Evolutionary conservation across 176 grass and related monocot species (phyloP).

Genomic region (Guadua angustifolia): DNA sequence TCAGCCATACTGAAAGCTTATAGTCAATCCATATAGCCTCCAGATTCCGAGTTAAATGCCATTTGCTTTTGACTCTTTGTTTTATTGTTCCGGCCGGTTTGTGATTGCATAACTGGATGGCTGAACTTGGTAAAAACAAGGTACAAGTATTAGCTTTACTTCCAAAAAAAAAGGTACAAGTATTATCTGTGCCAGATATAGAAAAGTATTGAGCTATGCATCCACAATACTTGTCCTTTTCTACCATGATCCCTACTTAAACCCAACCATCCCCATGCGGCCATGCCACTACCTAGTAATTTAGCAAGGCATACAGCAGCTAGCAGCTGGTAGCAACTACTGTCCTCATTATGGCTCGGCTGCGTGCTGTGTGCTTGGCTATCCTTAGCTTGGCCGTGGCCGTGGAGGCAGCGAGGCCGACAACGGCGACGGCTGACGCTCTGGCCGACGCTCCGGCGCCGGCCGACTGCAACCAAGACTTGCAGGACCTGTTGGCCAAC

Average conservation of each 20-base stretch:
- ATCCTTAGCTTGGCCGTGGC: slow-evolving; percentile 30
- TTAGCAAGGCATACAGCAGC: not conserved
- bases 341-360: slow-evolving; percentile 13
- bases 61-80: no score
- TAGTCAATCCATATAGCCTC: no score
- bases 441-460: not conserved
- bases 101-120: no score
- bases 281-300: not conserved
- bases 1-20: no score
- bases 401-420: slow-evolving; percentile 7
- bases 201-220: not conserved
- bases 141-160: no score
- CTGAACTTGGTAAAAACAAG: no score
- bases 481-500: slow-evolving; percentile 19
- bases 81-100: no score
- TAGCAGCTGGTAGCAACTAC: not conserved
- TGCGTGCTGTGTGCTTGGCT: slow-evolving; percentile 33
- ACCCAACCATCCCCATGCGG: not conserved
- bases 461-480: slow-evolving; percentile 28
- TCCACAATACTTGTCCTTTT: not conserved
- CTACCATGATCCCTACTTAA: slow-evolving; percentile 23
- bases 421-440: not conserved
- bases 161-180: not conserved
- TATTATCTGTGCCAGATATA: not conserved
- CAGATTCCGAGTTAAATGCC: no score